Percentiles rank a stretch among this genome's conserved stretches.
phyloP scores from a whole-genome alignment of 768 basidiomycete genomes.

The Lactarius sp. region DNA sequence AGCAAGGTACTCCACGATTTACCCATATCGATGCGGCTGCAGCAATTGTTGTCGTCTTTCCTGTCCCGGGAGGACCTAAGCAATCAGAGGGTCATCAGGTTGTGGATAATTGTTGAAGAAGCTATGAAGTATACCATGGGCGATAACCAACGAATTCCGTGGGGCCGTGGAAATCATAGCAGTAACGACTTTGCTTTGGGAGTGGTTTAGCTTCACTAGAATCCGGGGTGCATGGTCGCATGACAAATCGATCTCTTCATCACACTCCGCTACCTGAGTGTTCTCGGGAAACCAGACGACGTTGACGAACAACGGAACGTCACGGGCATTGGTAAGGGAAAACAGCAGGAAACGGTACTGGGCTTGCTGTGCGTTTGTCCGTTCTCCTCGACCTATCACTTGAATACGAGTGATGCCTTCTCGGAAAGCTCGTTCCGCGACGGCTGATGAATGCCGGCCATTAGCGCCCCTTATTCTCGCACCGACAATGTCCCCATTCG shows the following conservation, averaged over 20 bases:
- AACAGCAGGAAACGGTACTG: slow-evolving; percentile 8
- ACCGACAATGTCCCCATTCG: neutral
- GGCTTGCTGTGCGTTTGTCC: slow-evolving; percentile 5
- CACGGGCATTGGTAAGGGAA: neutral
- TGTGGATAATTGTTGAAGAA: neutral
- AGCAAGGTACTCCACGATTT: slow-evolving; percentile 34
- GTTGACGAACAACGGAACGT: neutral
- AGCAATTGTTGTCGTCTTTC: slow-evolving; percentile 23
- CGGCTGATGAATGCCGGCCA: slow-evolving; percentile 8
- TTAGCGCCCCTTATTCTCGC: neutral
- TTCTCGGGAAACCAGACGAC: slow-evolving; percentile 13
- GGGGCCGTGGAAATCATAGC: slow-evolving; percentile 10
- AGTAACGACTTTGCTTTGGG: slow-evolving; percentile 8
- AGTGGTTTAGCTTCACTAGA: neutral
- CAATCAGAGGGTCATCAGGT: neutral
- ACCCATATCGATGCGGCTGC: slow-evolving; percentile 15
- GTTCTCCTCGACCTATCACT: slow-evolving; percentile 19
- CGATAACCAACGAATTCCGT: slow-evolving; percentile 14
- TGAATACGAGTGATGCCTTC: slow-evolving; percentile 1
- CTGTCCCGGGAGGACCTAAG: slow-evolving; percentile 20
- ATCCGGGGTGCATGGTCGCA: neutral
- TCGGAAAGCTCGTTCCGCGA: neutral
- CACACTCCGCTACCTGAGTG: neutral
- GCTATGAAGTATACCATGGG: slow-evolving; percentile 7
- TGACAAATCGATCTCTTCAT: neutral